Percentiles rank a stretch among this genome's conserved stretches.
These are phyloP conservation scores for Dipodascopsis uninucleata DNA, from an alignment of 805 yeast genomes.

Conservation along the genomic window DNA sequence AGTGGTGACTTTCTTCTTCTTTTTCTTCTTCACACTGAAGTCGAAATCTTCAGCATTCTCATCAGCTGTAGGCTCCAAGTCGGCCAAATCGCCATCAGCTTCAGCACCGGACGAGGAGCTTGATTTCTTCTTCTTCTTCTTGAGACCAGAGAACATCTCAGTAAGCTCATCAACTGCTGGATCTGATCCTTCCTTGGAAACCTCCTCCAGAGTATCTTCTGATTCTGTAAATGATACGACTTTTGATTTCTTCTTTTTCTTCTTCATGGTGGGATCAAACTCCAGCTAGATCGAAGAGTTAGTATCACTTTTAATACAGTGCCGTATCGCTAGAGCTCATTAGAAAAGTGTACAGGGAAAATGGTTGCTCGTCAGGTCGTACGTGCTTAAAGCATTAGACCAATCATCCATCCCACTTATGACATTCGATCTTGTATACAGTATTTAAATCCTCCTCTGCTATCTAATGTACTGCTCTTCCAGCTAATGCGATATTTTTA, in stretches of 20 bases:
- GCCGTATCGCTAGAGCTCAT: too few relatives aligned
- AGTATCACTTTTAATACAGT: not conserved
- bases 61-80: slow-evolving; percentile 20
- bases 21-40: slow-evolving; percentile 70
- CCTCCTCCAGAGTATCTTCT: slow-evolving; percentile 14
- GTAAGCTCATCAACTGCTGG: slow-evolving; percentile 43
- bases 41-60: slow-evolving; percentile 33
- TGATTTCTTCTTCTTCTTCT: slow-evolving; percentile 80
- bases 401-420: too few relatives aligned
- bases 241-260: slow-evolving; percentile 38
- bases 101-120: slow-evolving; percentile 33
- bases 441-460: too few relatives aligned
- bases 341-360: too few relatives aligned
- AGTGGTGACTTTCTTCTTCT: slow-evolving; percentile 59
- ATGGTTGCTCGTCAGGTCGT: too few relatives aligned
- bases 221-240: slow-evolving; percentile 23
- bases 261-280: slow-evolving; percentile 31
- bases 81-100: slow-evolving; percentile 32
- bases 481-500: too few relatives aligned
- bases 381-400: too few relatives aligned
- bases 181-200: slow-evolving; percentile 18
- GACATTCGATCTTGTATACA: too few relatives aligned
- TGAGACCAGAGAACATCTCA: slow-evolving; percentile 72
- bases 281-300: slow-evolving; percentile 18
- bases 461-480: too few relatives aligned